Base-by-base conservation (phyloP, 176 grass and related monocot species). In the Avena atlantica region DNA sequence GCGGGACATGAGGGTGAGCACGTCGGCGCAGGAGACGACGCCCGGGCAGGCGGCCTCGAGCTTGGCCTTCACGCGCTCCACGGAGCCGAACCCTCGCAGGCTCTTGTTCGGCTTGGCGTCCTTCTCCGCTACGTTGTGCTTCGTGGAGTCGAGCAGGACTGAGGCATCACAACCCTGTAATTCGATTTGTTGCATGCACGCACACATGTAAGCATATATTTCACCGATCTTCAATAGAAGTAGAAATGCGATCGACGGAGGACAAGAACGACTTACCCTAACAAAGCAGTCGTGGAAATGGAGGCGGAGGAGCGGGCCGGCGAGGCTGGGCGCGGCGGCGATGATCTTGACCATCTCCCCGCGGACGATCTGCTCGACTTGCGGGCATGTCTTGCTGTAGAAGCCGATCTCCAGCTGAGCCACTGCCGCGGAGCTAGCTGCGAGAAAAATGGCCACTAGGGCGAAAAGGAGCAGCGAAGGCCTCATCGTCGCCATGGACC, bases 241-340 rank as follows among this genome's bases (percentile, higher is more conserved):
- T 9, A 47, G 10, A 12, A 72, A 0, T 2, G 11, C 0, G 5
- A 57, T 8, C 53, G 53, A 73, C 1, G 3, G 44, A 47, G n/a
- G 19, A 21, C 12, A 65, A 12, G 42, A 4, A 21, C 12, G 0
- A 55, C n/a, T 10, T 88, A 95, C 91, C 65, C 84, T 85, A 47
- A 93, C 93, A 13, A 93, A 95, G 68, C 93, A 95, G 74, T 93
- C 93, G 79, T 95, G 93, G 70, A 93, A 95, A 37, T 93, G 93
- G 48, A 95, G 67, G 53, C 87, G 89, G 12, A 97, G 90, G 6
- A 97, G 83, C 0, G 92, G 88, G 3, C 89, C 94, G 0, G 92
- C 70, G 2, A 96, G 94, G 86, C 84, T 90, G n/a, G 86, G 88
- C 0, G 88, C 78, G 0, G 31, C 82, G 4, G 70, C 25, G 53